Evolutionary conservation across 2,329 filamentous ascomycete species (phyloP).

Genomic region (Elsinoe batatas): DNA sequence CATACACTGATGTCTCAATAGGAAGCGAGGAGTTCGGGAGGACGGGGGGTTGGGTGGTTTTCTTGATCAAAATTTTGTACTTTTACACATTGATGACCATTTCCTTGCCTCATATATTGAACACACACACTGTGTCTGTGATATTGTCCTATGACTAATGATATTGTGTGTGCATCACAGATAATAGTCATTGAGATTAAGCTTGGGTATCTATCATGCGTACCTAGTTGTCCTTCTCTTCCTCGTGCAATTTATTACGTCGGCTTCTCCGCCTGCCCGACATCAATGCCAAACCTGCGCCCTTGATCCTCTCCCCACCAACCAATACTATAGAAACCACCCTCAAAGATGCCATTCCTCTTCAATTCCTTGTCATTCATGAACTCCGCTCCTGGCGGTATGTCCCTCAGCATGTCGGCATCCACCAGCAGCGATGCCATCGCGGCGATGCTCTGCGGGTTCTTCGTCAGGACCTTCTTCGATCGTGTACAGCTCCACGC

Average conservation of each 20-base stretch:
- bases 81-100: too few species aligned
- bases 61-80: too few species aligned
- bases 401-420: slow-evolving; percentile 16
- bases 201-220: not conserved
- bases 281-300: slow-evolving; percentile 14
- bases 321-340: slow-evolving; percentile 13
- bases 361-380: slow-evolving; percentile 13
- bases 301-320: slow-evolving; percentile 6
- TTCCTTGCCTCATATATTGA: too few species aligned
- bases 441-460: slow-evolving; percentile 23
- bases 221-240: not conserved
- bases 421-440: slow-evolving; percentile 20
- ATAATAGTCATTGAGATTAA: not conserved
- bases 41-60: too few species aligned
- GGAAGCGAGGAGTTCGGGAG: too few species aligned
- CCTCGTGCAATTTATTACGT: not conserved
- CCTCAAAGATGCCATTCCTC: slow-evolving; percentile 12
- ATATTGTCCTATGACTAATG: too few species aligned
- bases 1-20: too few species aligned
- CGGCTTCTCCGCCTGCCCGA: slow-evolving; percentile 13
- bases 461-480: slow-evolving; percentile 19
- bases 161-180: not conserved
- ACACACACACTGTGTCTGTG: too few species aligned
- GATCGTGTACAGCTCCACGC: not conserved
- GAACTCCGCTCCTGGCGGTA: slow-evolving; percentile 14